Conservation (phyloP, 106 monocot species). For the Ottelia alismoides region DNA sequence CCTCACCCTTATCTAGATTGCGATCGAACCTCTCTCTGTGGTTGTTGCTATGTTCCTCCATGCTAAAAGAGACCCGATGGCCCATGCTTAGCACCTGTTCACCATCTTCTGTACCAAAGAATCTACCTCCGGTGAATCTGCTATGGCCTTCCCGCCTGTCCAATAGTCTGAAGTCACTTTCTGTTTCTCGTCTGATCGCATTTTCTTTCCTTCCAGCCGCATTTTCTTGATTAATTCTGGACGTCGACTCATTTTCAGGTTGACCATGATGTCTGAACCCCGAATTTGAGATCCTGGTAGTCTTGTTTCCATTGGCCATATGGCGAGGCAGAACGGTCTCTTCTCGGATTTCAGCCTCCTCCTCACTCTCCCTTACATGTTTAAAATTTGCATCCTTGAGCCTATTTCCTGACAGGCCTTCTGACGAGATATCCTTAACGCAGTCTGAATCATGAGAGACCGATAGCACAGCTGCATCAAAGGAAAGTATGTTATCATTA, state of each 20-base stretch:
- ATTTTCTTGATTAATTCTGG: too few species aligned
- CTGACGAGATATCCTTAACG: slow-evolving; percentile 31
- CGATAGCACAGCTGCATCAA: slow-evolving; percentile 75
- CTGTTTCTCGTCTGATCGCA: slow-evolving; percentile 80
- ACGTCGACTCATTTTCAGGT: too few species aligned
- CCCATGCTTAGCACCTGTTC: slow-evolving; percentile 45
- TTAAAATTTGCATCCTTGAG: slow-evolving; percentile 11
- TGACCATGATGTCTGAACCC: slow-evolving; percentile 7
- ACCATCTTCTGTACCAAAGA: slow-evolving; percentile 42
- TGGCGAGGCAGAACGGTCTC: slow-evolving; percentile 3
- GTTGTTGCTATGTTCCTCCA: slow-evolving; percentile 28
- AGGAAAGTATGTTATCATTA: slow-evolving; percentile 54
- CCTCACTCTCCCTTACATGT: slow-evolving; percentile 39
- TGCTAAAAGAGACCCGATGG: slow-evolving; percentile 51
- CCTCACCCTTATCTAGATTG: slow-evolving; percentile 19
- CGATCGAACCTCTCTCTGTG: neutral
- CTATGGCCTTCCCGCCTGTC: slow-evolving; percentile 56
- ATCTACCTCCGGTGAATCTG: slow-evolving; percentile 43
- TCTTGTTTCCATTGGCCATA: slow-evolving; percentile 20
- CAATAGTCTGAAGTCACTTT: slow-evolving; percentile 71
- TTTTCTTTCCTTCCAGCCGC: slow-evolving; percentile 39
- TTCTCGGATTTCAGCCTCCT: slow-evolving; percentile 36
- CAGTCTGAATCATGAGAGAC: slow-evolving; percentile 52
- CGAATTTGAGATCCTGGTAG: slow-evolving; percentile 13
- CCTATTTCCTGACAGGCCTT: slow-evolving; percentile 20